Evolutionary conservation across 2,329 filamentous ascomycete genomes (phyloP), one percentile per base, ranked within the genome.

Genomic region (Paecilomyces variotii): DNA sequence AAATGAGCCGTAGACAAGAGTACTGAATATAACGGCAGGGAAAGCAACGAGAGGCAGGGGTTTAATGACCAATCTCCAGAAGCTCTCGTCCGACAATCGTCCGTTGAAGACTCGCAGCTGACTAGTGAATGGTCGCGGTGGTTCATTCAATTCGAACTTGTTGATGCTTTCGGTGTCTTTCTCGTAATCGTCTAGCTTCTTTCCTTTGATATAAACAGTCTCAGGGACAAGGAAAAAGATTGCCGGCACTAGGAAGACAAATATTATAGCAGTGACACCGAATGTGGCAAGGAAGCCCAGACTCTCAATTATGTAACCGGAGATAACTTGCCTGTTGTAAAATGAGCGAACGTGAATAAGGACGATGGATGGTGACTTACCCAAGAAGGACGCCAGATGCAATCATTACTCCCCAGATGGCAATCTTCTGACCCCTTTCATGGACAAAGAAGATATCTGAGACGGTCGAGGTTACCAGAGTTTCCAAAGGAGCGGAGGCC

Each of bases 211-310:
- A 56, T 71, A 79, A 0, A 74, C 74, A 11, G 76, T 80, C 60
- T 80, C 78, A 9, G 76, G 70, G 1, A 79, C 75, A 60, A 79
- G 68, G 64, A 79, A 79, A 62, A 75, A 78, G 61, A 78, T 77
- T 6, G 70, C 61, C 0, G 74, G 62, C 1, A 79, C 57, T 4
- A 80, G 70, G 0, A 72, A 60, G 6, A 76, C 73, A 62, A 75
- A 78, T 12, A 79, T 74, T 2, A 78, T 58, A 0, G 75, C 77
- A 2, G 74, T 76, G 60, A 75, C 67, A 4, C 71, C 72, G 52
- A 74, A 75, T 3, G 71, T 70, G 27, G 67, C 70, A 28, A 73
- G 66, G 55, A 74, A 66, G 10, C 72, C 72, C 2, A 75, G 60
- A 14, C 63, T 65, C 56, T 72, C 65, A 57, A 75, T 74, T 58